Base-by-base conservation (phyloP, 2,329 filamentous ascomycete genomes). In the Fusarium sacchari region DNA sequence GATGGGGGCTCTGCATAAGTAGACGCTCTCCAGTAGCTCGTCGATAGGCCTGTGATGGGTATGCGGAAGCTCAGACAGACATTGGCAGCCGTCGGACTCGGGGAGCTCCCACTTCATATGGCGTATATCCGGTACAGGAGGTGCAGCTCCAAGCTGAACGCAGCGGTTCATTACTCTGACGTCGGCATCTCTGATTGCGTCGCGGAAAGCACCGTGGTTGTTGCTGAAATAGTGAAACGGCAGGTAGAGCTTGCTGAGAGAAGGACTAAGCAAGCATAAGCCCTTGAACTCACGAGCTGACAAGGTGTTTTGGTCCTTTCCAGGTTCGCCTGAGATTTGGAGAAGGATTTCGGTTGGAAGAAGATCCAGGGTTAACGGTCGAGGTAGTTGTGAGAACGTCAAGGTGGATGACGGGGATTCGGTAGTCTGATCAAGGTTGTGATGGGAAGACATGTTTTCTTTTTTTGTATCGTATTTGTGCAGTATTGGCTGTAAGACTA, bases 11-110 rank as follows among this genome's bases (percentile, higher is more conserved):
- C 5, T 7, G 4, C 32, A 30, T 3, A 28, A 6, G 14, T 20
- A 24, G 0, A 37, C 10, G 0, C 30, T 20, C 20, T 50, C 37
- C 2, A 67, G 5, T 2, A 68, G n/a, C 46, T 42, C 26, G 2
- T 67, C 63, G 3, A 68, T 39, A 5, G 63, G 49, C 7, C 56
- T 37, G 7, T 62, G 55, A 13, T 44, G 4, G 2, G 11, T 24
- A 26, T 49, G 60, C 0, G 0, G 24, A 7, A 0, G 2, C n/a
- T 34, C 60, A 1, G 40, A 36, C 1, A 15, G 0, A 1, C 43
- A 58, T 2, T 26, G 6, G 0, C 50, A 52, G 1, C 11, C 30
- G 6, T 14, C 7, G 2, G 32, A 13, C 5, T 24, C 1, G 0
- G 43, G 15, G 0, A 68, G 10, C 2, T 56, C 7, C 63, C 52